Evolutionary conservation across 1,284 basidiomycete genomes (phyloP).

Genomic region (Neolentinus lepideus): DNA sequence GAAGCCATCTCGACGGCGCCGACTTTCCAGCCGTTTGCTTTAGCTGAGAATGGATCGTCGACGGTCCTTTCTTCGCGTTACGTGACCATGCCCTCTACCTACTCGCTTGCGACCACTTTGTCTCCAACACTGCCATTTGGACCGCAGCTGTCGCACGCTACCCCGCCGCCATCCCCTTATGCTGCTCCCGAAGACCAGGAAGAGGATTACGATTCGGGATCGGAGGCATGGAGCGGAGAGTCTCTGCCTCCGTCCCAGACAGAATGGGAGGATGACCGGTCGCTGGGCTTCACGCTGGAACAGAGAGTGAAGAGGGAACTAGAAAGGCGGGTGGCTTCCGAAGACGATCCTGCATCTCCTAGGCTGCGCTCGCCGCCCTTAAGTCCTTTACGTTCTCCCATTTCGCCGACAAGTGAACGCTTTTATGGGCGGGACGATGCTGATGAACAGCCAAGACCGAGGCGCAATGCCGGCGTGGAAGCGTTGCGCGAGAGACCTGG

Average conservation of each 20-base stretch:
- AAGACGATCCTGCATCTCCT: background rate
- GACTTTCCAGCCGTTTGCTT: slow-evolving; percentile 10
- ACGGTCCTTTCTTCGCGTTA: background rate
- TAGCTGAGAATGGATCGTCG: slow-evolving; percentile 8
- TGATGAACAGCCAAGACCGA: background rate
- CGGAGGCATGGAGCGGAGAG: slow-evolving; percentile 16
- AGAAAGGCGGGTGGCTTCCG: background rate
- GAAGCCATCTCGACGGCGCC: slow-evolving; percentile 35
- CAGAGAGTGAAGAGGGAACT: slow-evolving; percentile 19
- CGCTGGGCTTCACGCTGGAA: slow-evolving; percentile 19
- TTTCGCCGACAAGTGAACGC: background rate
- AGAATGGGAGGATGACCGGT: slow-evolving; percentile 24
- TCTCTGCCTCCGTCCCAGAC: slow-evolving; percentile 13
- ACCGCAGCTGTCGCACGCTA: background rate
- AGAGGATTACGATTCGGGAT: slow-evolving; percentile 11
- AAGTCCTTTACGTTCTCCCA: background rate
- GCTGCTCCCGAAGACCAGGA: background rate
- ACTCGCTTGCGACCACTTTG: background rate
- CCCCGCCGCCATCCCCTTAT: background rate
- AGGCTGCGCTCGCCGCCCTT: background rate
- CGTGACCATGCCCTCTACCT: slow-evolving; percentile 6
- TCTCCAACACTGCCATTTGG: background rate
- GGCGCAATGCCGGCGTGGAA: too few species aligned
- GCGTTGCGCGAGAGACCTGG: too few species aligned
- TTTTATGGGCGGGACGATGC: background rate